Conservation (phyloP, 1,284 basidiomycete genomes). For the Athelia psychrophila region DNA sequence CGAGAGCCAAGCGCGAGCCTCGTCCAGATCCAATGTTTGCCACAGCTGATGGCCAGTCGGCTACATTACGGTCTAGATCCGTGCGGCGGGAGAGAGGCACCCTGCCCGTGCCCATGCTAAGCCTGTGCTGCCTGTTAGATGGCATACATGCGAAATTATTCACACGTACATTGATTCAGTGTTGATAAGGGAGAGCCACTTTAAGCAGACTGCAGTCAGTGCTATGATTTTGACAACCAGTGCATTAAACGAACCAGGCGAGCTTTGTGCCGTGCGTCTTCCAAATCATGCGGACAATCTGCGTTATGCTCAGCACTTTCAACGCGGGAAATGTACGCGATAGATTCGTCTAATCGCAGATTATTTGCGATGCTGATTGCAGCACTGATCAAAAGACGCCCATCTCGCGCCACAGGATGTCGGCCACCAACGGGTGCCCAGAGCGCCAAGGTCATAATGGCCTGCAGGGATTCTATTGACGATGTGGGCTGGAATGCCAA, state of each 20-base stretch:
- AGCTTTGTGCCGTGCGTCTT: slow-evolving; percentile 29
- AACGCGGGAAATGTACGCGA: slow-evolving; percentile 24
- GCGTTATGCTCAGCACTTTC: slow-evolving; percentile 9
- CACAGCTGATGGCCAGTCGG: slow-evolving; percentile 23
- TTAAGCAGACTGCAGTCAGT: no score
- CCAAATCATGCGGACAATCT: slow-evolving; percentile 19
- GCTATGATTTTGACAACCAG: no score
- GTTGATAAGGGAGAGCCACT: slow-evolving; percentile 39
- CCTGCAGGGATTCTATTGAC: slow-evolving; percentile 37
- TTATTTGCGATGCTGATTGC: slow-evolving; percentile 47
- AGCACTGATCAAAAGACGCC: slow-evolving; percentile 36
- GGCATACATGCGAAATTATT: neutral
- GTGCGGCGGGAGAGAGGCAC: slow-evolving; percentile 30
- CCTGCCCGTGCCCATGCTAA: slow-evolving; percentile 38
- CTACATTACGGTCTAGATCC: slow-evolving; percentile 16
- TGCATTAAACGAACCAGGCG: slow-evolving; percentile 28
- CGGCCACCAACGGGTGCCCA: slow-evolving; percentile 37
- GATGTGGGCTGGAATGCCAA: slow-evolving; percentile 38
- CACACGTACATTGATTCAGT: slow-evolving; percentile 34
- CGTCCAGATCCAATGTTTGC: slow-evolving; percentile 21
- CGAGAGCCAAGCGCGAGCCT: slow-evolving; percentile 32
- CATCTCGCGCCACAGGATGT: slow-evolving; percentile 24
- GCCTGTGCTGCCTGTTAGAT: slow-evolving; percentile 19
- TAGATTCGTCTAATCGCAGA: slow-evolving; percentile 33
- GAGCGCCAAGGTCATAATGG: slow-evolving; percentile 38